Base-by-base conservation (phyloP, 768 basidiomycete species). In the Leccinum subgranulosum region DNA sequence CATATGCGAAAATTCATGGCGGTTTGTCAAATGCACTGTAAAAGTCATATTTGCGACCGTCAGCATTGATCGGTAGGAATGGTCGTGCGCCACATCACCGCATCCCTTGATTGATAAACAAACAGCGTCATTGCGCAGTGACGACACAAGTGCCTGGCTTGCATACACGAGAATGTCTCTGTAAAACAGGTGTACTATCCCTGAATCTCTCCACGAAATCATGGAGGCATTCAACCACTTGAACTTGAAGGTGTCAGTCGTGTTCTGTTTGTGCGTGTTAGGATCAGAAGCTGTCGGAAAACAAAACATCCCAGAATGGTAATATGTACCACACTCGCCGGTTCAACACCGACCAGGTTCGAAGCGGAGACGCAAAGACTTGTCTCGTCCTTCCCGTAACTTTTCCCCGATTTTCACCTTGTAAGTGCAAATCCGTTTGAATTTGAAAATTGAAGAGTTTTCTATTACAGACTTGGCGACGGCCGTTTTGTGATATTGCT, bases 201-300 rank as follows among this genome's bases (percentile, higher is more conserved):
- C 48, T 51, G 54, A 21, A n/a, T 19, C 27, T 29, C 29, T 8
- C 2, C 19, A 41, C 14, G 45, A 43, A 19, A 17, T 19, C 41
- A 43, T 43, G 41, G 19, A 19, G 5, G 19, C 41, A 43, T 43
- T 43, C 41, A 31, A 31, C 1, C 1, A 31, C 29, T 31, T 25
- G 25, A 9, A 9, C 36, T 9, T 15, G 33, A 31, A 41, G 36
- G 39, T 3, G 12, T 21, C 3, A 23, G 48, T 70, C 61, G 57
- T 17, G 14, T 12, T 10, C 10, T 70, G 11, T 68, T 70, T 69
- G 60, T 17, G 25, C 17, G n/a, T 69, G 63, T 70, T 69, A 69
- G 66, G 69, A 66, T 70, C 61, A 63, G 59, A 69, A 60, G 68
- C 53, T 59, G 21, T 49, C 34, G 54, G 59, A 58, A 69, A 70